A percentile compares a stretch with the other conserved stretches of the same genome.
phyloP scores from a whole-genome alignment of 345 rosid species.

The Nasturtium officinale region DNA sequence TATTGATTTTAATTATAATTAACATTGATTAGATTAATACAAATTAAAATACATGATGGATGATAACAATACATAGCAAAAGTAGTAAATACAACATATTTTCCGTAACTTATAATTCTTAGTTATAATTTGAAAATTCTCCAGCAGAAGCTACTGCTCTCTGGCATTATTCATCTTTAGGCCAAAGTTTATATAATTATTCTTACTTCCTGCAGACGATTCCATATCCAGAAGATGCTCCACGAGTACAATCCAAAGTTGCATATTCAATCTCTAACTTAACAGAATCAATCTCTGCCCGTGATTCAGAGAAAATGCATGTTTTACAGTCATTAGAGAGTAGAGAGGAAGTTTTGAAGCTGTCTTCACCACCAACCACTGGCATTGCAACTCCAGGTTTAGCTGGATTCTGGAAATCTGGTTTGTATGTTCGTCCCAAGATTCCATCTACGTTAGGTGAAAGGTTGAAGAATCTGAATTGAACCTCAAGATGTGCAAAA shows the following conservation, averaged over 20 bases:
- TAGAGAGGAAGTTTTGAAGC: constrained; percentile 57
- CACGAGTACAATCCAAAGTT: constrained; percentile 54
- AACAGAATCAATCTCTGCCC: constrained; percentile 5
- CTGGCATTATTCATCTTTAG: constrained; percentile 33
- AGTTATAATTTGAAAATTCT: constrained; percentile 9
- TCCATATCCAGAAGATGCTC: constrained; percentile 53
- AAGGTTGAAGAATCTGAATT: constrained; percentile 59
- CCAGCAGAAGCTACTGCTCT: constrained; percentile 36
- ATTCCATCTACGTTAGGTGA: constrained; percentile 68
- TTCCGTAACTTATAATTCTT: constrained; percentile 9
- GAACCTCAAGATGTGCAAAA: constrained; percentile 70
- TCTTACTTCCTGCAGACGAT: constrained; percentile 59
- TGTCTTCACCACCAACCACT: constrained; percentile 59
- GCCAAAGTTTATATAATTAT: neutral
- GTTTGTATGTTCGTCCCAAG: constrained; percentile 65
- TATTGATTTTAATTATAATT: constrained; percentile 1
- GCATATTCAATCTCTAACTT: constrained; percentile 44
- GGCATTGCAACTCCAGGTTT: constrained; percentile 73
- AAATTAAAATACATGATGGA: constrained; percentile 7
- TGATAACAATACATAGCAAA: constrained; percentile 26
- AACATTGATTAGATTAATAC: constrained; percentile 21
- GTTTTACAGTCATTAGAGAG: constrained; percentile 48
- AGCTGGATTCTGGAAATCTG: constrained; percentile 66
- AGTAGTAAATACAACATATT: neutral
- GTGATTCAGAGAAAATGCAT: constrained; percentile 48